A percentile compares a stretch with the other conserved stretches of the same genome.
Conservation (phyloP, 257 asterid genomes). For the Fraxinus pennsylvanica region DNA sequence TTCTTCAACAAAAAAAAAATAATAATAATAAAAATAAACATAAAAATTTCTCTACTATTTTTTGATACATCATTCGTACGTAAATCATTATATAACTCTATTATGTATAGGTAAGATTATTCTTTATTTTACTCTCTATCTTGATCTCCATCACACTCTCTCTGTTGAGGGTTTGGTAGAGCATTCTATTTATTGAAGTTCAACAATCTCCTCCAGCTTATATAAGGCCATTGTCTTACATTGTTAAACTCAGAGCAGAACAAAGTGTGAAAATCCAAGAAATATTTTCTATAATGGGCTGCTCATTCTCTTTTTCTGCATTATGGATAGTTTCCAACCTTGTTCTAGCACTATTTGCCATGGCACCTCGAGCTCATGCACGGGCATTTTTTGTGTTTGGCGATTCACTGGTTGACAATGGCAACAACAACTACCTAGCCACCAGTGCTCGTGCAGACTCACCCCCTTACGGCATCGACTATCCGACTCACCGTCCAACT, state of each 20-base stretch:
- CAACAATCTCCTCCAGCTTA: constrained; percentile 11
- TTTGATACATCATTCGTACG: no score
- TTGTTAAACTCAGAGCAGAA: constrained; percentile 13
- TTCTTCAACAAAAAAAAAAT: no score
- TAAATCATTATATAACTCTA: no score
- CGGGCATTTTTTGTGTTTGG: constrained; percentile 88
- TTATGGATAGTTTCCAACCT: constrained; percentile 32
- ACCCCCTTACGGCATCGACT: constrained; percentile 89
- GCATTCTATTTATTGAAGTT: constrained; percentile 30
- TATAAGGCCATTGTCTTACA: constrained; percentile 24
- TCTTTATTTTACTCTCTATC: no score
- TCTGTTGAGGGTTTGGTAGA: constrained; percentile 6
- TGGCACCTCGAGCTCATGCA: constrained; percentile 40
- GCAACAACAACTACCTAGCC: constrained; percentile 74
- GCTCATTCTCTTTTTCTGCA: constrained; percentile 28
- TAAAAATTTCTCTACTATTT: no score
- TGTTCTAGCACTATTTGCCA: constrained; percentile 33
- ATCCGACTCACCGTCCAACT: constrained; percentile 66
- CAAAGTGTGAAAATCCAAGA: neutral
- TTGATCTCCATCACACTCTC: neutral
- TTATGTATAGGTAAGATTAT: no score
- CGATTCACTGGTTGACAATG: constrained; percentile 83
- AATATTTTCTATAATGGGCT: constrained; percentile 32
- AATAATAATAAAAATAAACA: no score
- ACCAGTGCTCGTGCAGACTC: constrained; percentile 84